These are phyloP conservation scores for Lecanicillium sp. DNA, from an alignment of 2,329 filamentous ascomycete species.

Conservation along the genomic window DNA sequence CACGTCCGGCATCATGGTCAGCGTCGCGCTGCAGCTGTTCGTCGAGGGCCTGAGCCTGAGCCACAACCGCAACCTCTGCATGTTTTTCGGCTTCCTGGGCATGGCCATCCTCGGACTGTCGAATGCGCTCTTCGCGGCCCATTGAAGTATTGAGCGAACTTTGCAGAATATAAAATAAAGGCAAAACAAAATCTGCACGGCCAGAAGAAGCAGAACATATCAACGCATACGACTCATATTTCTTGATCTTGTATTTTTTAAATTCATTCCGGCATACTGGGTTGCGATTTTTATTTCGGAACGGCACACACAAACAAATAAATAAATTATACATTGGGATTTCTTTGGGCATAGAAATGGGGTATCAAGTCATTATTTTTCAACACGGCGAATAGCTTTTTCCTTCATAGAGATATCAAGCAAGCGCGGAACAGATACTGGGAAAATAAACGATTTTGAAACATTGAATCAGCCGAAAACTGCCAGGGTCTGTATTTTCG, in stretches of 20 bases:
- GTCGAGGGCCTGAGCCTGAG: constrained; percentile 79
- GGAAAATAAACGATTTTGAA: too few species aligned
- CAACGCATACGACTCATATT: not conserved
- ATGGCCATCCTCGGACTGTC: constrained; percentile 85
- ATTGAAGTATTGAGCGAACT: constrained; percentile 22
- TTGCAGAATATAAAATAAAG: not conserved
- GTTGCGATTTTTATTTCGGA: too few species aligned
- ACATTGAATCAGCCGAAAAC: too few species aligned
- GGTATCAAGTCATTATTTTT: not conserved
- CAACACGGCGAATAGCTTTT: not conserved
- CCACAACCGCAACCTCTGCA: constrained; percentile 70
- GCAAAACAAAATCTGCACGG: not conserved
- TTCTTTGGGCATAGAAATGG: constrained; percentile 6
- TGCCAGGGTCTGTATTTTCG: too few species aligned
- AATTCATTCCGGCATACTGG: too few species aligned
- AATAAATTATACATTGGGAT: not conserved
- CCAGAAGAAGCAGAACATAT: not conserved
- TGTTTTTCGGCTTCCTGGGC: constrained; percentile 73
- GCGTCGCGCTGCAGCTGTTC: constrained; percentile 83
- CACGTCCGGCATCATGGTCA: constrained; percentile 93
- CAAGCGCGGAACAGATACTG: too few species aligned
- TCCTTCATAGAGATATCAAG: not conserved
- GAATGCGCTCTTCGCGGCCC: constrained; percentile 68
- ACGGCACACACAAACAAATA: too few species aligned
- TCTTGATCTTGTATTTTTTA: not conserved